Base-by-base conservation (phyloP, 495 filamentous ascomycete species). In the Chaetomium tenue region DNA sequence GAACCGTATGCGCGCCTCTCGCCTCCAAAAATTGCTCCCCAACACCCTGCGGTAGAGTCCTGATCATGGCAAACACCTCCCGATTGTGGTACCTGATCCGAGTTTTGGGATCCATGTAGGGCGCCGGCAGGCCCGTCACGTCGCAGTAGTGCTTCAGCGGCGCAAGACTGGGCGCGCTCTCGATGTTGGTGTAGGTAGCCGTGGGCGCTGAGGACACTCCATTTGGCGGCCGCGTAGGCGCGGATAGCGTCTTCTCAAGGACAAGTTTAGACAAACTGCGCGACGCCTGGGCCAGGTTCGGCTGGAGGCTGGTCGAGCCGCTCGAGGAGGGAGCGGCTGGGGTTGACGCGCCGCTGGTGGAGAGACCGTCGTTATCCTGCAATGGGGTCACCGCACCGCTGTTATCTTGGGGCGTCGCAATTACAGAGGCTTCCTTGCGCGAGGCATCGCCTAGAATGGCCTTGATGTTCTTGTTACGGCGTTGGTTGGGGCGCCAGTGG, bases 381-480 rank as follows among this genome's bases (percentile, higher is more conserved):
- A 40, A 84, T 79, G 2, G 92, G 92, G 92, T 95, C 0, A 84
- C 89, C 25, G 86, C 80, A 64, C 92, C 91, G 73, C 88, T 91
- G 64, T 77, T 67, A 75, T 93, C 92, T 68, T 86, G 86, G 61
- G 94, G 91, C 0, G 91, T 94, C 11, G 85, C 86, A n/a, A 82
- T 79, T 67, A 92, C 81, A 18, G 89, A 84, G 9, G 90, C 89
- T 78, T 93, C 88, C 73, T 92, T 92, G 44, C 91, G 87, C 25
- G 89, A 83, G 30, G 88, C 91, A 68, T 98, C 94, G n/a, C 91
- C 87, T 65, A 98, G 83, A 63, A 98, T 92, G 72, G 96, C 91
- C 76, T 98, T 98, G 76, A 98, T 88, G 72, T 95, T 97, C 80
- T 97, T 97, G 82, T 97, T 98, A 75, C 94, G 91, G 16, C 94